These are phyloP conservation scores for Rosellinia necatrix DNA, from an alignment of 2,329 filamentous ascomycete species.

Conservation along the genomic window DNA sequence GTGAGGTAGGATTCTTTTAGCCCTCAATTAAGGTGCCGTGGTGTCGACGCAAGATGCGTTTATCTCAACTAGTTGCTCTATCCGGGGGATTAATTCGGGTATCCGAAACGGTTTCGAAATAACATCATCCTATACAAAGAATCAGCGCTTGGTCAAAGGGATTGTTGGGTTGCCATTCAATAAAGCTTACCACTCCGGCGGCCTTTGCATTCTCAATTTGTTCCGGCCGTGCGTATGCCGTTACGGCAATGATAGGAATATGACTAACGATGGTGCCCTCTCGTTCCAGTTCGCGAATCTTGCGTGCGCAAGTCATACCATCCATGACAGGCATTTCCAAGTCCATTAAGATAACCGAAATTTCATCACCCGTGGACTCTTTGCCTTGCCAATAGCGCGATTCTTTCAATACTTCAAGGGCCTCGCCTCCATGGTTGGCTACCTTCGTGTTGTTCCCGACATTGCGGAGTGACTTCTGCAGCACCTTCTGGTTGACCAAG, in stretches of 20 bases:
- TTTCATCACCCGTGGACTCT: conserved; percentile 53
- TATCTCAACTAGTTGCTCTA: conserved; percentile 56
- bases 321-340: conserved; percentile 87
- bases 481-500: conserved; percentile 67
- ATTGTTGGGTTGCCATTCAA: neutral
- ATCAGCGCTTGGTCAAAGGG: conserved; percentile 27
- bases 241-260: conserved; percentile 82
- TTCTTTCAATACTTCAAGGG: conserved; percentile 59
- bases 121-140: conserved; percentile 63
- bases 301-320: conserved; percentile 72
- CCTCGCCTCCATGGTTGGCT: conserved; percentile 68
- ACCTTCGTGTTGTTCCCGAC: conserved; percentile 65
- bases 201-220: conserved; percentile 73
- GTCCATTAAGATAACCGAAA: conserved; percentile 78
- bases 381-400: conserved; percentile 61
- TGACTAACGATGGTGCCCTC: conserved; percentile 65
- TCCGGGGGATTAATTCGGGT: conserved; percentile 70
- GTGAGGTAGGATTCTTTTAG: neutral
- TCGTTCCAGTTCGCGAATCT: conserved; percentile 70
- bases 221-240: conserved; percentile 76
- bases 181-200: conserved; percentile 70
- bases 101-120: conserved; percentile 83
- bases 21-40: conserved; percentile 2
- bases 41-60: conserved; percentile 7
- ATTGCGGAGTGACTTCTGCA: conserved; percentile 65